These are phyloP conservation scores for Syzygium malaccense DNA, from an alignment of 441 rosid genomes.

Conservation along the genomic window DNA sequence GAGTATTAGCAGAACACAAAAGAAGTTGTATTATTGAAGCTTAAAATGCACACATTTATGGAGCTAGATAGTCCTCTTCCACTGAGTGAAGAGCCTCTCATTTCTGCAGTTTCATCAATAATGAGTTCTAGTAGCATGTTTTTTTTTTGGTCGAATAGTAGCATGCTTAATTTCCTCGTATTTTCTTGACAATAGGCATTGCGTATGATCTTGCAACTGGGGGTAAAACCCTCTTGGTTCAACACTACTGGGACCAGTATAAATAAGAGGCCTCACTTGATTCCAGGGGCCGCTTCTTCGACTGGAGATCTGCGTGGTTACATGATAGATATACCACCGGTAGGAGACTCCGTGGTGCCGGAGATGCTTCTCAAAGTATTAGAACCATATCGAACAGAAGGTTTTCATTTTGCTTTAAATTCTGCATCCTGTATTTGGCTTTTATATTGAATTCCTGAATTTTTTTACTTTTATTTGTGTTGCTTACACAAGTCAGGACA, in stretches of 20 bases:
- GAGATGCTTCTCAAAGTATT: conserved; percentile 95
- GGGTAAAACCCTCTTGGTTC: conserved; percentile 96
- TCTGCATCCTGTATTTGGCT: not conserved
- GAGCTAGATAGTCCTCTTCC: not conserved
- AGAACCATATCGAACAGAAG: conserved; percentile 87
- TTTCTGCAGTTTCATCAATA: not conserved
- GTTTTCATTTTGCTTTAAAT: conserved; percentile 23
- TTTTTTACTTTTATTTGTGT: conserved; percentile 7
- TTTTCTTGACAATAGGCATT: conserved; percentile 56
- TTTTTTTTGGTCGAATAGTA: not conserved
- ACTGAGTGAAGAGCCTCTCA: not conserved
- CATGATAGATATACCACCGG: conserved; percentile 74
- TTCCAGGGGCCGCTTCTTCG: conserved; percentile 69
- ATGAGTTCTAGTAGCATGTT: not conserved
- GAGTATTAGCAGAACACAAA: not conserved
- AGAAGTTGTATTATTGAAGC: not conserved
- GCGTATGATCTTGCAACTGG: conserved; percentile 93
- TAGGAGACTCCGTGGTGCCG: conserved; percentile 91
- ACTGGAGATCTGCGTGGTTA: conserved; percentile 77
- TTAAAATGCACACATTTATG: not conserved
- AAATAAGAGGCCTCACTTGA: conserved; percentile 69
- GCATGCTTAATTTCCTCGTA: conserved; percentile 1
- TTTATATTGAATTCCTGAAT: conserved; percentile 7
- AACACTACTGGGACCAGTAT: conserved; percentile 72
- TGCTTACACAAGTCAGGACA: not conserved